These are phyloP conservation scores for Bruguiera sexangula DNA, from an alignment of 345 rosid species.

Conservation along the genomic window DNA sequence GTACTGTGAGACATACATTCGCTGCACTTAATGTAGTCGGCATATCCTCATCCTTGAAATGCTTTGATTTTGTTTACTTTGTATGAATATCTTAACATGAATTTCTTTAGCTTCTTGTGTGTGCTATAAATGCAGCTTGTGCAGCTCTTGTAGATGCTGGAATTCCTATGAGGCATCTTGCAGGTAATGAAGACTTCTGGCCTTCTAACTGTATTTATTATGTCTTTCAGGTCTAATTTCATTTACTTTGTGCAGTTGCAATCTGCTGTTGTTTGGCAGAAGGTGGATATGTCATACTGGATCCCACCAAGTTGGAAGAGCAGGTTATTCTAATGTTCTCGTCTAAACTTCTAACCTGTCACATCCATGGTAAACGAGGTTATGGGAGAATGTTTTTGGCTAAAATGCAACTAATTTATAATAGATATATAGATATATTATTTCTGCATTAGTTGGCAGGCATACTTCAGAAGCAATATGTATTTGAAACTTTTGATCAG, in stretches of 20 bases:
- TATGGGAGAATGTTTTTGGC: not conserved
- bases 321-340: slow-evolving; percentile 44
- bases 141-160: slow-evolving; percentile 97
- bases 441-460: not conserved
- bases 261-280: slow-evolving; percentile 78
- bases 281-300: slow-evolving; percentile 57
- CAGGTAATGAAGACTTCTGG: slow-evolving; percentile 42
- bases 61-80: not conserved
- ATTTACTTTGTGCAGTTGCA: slow-evolving; percentile 54
- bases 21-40: not conserved
- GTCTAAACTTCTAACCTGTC: not conserved
- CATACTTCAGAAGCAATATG: not conserved
- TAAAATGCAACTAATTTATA: not conserved
- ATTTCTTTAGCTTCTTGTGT: slow-evolving; percentile 65
- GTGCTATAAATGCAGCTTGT: slow-evolving; percentile 94
- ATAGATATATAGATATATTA: not conserved
- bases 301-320: slow-evolving; percentile 85
- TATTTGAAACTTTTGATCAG: not conserved
- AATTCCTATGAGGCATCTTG: slow-evolving; percentile 90
- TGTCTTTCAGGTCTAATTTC: slow-evolving; percentile 3
- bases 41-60: not conserved
- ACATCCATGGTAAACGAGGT: not conserved
- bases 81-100: slow-evolving; percentile 41
- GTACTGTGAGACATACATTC: not conserved
- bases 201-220: slow-evolving; percentile 5